Evolutionary conservation across 495 filamentous ascomycete species (phyloP).

Genomic region (Podospora pseudoanserina): DNA sequence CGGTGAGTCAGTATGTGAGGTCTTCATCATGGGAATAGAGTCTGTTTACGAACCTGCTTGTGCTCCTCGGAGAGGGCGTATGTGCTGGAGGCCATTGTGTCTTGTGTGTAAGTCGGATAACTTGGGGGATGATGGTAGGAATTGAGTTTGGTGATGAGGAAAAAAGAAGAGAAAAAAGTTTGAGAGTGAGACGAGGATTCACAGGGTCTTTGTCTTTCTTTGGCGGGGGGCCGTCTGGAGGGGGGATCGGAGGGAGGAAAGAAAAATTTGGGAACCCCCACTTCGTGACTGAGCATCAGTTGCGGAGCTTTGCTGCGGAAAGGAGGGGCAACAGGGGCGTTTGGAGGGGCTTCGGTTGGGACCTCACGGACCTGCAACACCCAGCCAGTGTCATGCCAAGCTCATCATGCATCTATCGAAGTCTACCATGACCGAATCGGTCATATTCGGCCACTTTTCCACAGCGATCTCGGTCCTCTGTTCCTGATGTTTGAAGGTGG

Average conservation of each 20-base stretch:
- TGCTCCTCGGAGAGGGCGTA: conserved; percentile 89
- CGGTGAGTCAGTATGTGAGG: conserved; percentile 46
- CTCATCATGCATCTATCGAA: conserved; percentile 11
- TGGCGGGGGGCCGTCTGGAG: not conserved
- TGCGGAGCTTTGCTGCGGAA: conserved; percentile 12
- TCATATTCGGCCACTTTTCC: not conserved
- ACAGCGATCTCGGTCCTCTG: conserved; percentile 16
- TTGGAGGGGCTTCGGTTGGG: not conserved
- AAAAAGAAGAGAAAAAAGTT: conserved; percentile 11
- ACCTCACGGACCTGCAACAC: not conserved
- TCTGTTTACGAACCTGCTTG: conserved; percentile 64
- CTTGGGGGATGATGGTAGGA: conserved; percentile 13
- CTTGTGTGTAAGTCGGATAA: conserved; percentile 16
- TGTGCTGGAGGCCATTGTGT: conserved; percentile 42
- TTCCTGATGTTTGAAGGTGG: not conserved
- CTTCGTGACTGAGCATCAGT: conserved; percentile 10
- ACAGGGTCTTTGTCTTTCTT: conserved; percentile 3
- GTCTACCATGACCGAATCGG: not conserved
- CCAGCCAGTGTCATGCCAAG: conserved; percentile 16
- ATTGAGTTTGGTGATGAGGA: conserved; percentile 6
- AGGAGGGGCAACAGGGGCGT: conserved; percentile 5
- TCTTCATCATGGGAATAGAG: not conserved
- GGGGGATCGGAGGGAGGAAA: conserved; percentile 16
- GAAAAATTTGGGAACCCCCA: conserved; percentile 27
- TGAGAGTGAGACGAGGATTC: conserved; percentile 15